A percentile compares a stretch with the other conserved stretches of the same genome.
Evolutionary conservation across 805 yeast genomes (phyloP).

Genomic region (Yarrowia keelungensis): DNA sequence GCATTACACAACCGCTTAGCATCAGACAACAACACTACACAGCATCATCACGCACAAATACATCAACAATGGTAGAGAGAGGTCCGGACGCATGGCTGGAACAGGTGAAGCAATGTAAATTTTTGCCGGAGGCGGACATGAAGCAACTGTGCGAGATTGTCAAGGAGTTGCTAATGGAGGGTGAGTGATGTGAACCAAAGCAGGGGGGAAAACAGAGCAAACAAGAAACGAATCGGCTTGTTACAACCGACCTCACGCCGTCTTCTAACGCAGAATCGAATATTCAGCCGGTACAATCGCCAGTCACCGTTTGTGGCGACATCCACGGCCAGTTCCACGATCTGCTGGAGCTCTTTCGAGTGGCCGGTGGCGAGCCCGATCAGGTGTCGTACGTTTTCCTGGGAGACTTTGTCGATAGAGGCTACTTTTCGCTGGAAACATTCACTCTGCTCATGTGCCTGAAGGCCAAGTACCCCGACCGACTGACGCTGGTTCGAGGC

Average conservation of each 20-base stretch:
- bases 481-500: slow-evolving; percentile 93
- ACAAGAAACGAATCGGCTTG: too few species aligned
- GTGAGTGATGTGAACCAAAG: slow-evolving; percentile 30
- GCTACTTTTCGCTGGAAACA: slow-evolving; percentile 94
- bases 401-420: slow-evolving; percentile 97
- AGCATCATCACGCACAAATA: slow-evolving; percentile 20
- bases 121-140: slow-evolving; percentile 91
- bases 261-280: slow-evolving; percentile 64
- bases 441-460: slow-evolving; percentile 92
- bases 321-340: slow-evolving; percentile 99
- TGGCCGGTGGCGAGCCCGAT: slow-evolving; percentile 91
- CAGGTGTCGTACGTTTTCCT: slow-evolving; percentile 82
- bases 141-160: slow-evolving; percentile 95
- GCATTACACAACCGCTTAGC: slow-evolving; percentile 31
- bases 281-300: slow-evolving; percentile 90
- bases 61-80: slow-evolving; percentile 45
- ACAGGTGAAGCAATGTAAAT: slow-evolving; percentile 86
- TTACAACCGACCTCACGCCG: neutral
- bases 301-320: slow-evolving; percentile 94
- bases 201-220: neutral
- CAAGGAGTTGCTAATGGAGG: slow-evolving; percentile 90
- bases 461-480: slow-evolving; percentile 83
- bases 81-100: slow-evolving; percentile 98
- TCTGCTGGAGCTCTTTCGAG: slow-evolving; percentile 83
- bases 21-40: slow-evolving; percentile 32